Base-by-base conservation (phyloP, 2,329 filamentous ascomycete species). In the Bipolaris cookei region DNA sequence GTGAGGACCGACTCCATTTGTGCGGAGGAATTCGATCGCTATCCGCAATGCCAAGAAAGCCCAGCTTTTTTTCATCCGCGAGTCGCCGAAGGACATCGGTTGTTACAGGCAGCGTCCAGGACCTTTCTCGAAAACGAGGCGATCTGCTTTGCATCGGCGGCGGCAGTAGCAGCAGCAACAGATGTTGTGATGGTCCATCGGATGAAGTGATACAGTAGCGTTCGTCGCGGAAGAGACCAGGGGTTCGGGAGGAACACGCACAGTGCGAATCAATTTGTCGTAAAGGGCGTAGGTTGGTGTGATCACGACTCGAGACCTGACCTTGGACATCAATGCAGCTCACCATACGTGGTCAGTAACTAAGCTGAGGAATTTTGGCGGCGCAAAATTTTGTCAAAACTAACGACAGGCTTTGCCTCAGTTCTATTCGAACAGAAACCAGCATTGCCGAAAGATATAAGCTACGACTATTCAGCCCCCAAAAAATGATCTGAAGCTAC, bases 211-310 rank as follows among this genome's bases (percentile, higher is more conserved):
- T 16, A 8, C 6, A 20, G 13, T 20, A 25, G 10, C 20, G 25
- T 34, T 5, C 7, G 8, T 41, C 3, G n/a, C 10, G 11, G 51
- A 20, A 30, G 25, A 4, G 1, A 41, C 20, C 3, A 28, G 8
- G 6, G 25, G 28, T 42, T 21, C 28, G 30, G 38, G 1, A 54
- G 30, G 51, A 54, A 54, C 48, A 41, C 39, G n/a, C 42, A 38
- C 37, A 23, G 7, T 11, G 45, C 43, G n/a, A 35, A 50, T 48
- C 14, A 7, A 30, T 53, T 42, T 25, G 37, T 11, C 13, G 4
- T 25, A 38, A 18, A n/a, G n/a, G 23, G 38, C 25, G 51, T 37
- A 25, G 56, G 18, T 46, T 49, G 10, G 14, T 10, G 21, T 55
- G 30, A 44, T 43, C 48, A 18, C 48, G 35, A 10, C 16, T 20